A percentile compares a stretch with the other conserved stretches of the same genome.
Conservation (phyloP, 495 filamentous ascomycete species). For the Polyplosphaeria fusca region DNA sequence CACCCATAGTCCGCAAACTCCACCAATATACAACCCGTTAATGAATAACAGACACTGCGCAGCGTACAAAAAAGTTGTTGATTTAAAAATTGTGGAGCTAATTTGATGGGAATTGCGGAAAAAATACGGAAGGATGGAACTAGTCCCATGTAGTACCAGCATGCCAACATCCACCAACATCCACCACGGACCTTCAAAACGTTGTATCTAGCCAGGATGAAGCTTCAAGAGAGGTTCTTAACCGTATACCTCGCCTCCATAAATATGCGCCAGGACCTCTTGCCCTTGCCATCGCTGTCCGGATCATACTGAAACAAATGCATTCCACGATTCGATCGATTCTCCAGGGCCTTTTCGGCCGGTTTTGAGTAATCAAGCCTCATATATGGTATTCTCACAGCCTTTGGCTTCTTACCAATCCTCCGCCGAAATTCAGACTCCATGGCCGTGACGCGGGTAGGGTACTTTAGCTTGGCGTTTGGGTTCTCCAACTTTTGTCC, state of each 20-base stretch:
- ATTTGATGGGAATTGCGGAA: too few species aligned
- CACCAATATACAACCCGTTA: too few species aligned
- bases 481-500: not conserved
- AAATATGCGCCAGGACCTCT: not conserved
- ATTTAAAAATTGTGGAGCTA: too few species aligned
- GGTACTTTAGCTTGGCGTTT: not conserved
- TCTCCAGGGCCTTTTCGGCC: not conserved
- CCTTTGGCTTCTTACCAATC: not conserved
- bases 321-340: not conserved
- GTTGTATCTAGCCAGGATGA: too few species aligned
- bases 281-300: not conserved
- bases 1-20: too few species aligned
- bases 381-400: not conserved
- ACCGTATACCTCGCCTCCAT: not conserved
- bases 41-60: too few species aligned
- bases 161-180: too few species aligned
- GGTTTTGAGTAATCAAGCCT: not conserved
- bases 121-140: too few species aligned
- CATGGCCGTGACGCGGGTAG: not conserved
- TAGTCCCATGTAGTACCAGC: too few species aligned
- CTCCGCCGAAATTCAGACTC: not conserved
- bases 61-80: too few species aligned
- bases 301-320: not conserved
- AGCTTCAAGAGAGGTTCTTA: too few species aligned
- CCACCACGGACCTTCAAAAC: too few species aligned